phyloP scores from a whole-genome alignment of 1,139 yeast genomes.

The Yamadazyma pseudoaaseri region DNA sequence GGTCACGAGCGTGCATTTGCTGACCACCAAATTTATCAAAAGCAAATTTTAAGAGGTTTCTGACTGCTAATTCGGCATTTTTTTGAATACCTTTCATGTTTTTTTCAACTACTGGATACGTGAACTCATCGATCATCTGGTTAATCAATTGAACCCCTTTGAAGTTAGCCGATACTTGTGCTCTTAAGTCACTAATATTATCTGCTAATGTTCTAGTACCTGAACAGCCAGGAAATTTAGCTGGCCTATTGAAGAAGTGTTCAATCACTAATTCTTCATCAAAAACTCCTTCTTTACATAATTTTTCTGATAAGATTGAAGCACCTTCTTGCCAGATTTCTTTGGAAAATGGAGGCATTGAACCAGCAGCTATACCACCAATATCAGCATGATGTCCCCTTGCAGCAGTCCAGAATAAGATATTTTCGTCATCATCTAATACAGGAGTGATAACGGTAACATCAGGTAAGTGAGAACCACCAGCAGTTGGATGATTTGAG shows the following conservation, averaged over 20 bases:
- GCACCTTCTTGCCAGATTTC: slow-evolving; percentile 66
- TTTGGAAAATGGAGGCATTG: slow-evolving; percentile 60
- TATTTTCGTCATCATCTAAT: slow-evolving; percentile 28
- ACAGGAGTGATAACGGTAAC: slow-evolving; percentile 21
- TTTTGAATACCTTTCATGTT: slow-evolving; percentile 44
- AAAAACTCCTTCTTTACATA: slow-evolving; percentile 20
- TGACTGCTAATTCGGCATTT: slow-evolving; percentile 42
- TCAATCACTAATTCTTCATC: too few relatives aligned
- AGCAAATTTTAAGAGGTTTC: slow-evolving; percentile 36
- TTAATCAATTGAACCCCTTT: slow-evolving; percentile 38
- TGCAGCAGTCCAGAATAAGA: slow-evolving; percentile 62
- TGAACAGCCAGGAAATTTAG: too few relatives aligned
- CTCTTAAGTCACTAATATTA: slow-evolving; percentile 43
- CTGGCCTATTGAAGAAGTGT: too few relatives aligned
- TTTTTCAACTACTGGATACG: slow-evolving; percentile 31
- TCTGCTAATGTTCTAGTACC: slow-evolving; percentile 43
- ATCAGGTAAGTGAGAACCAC: slow-evolving; percentile 23
- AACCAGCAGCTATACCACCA: slow-evolving; percentile 70
- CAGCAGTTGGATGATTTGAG: slow-evolving; percentile 20
- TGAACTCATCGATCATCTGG: slow-evolving; percentile 30
- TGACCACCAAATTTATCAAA: slow-evolving; percentile 34
- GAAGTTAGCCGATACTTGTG: slow-evolving; percentile 44
- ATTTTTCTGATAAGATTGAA: slow-evolving; percentile 49
- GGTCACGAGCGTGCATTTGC: slow-evolving; percentile 33
- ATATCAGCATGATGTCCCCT: slow-evolving; percentile 71